Base-by-base conservation (phyloP, 1,284 basidiomycete species). In the Marasmius sp. region DNA sequence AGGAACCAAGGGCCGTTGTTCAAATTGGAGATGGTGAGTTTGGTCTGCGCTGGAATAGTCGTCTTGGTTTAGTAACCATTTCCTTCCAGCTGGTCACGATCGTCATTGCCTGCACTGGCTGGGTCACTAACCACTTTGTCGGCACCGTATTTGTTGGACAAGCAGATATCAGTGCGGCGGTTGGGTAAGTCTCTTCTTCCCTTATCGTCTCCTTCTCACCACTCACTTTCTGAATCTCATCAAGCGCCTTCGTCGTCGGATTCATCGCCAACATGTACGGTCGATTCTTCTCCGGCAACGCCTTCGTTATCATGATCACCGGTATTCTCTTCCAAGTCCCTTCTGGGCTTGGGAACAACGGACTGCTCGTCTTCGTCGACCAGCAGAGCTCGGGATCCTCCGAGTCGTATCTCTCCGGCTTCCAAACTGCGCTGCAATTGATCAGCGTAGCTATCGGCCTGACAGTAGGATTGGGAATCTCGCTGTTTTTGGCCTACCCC, bases 311-410 rank as follows among this genome's bases (percentile, higher is more conserved):
- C 66, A 85, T 92, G 88, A 87, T 91, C 64, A 91, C 88, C 0
- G 92, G 92, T 53, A 92, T 95, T 60, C 79, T 95, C 16, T 92
- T 95, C 76, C 94, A 96, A 77, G 83, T 96, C 0, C 94, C 93
- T 0, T 92, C 91, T 12, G 94, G 93, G 59, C 81, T 95, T n/a
- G 87, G 89, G 6, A 92, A 88, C 61, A 91, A 91, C 33, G 92
- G 94, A 39, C 82, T 96, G n/a, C 81, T 95, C 66, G 86, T 85
- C 65, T 93, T 92, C 70, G 89, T 85, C 6, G 81, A 82, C 53
- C 76, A 83, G 66, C 78, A 83, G 64, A 80, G 85, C 22, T 74
- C 80, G 3, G 84, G 81, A 48, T 66, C 67, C 45, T 79, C 79
- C n/a, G 73, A 79, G 18, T 81, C 85, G 4, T 90, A 90, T 70